phyloP scores from a whole-genome alignment of 257 asterid species.

The Jacaranda mimosifolia region DNA sequence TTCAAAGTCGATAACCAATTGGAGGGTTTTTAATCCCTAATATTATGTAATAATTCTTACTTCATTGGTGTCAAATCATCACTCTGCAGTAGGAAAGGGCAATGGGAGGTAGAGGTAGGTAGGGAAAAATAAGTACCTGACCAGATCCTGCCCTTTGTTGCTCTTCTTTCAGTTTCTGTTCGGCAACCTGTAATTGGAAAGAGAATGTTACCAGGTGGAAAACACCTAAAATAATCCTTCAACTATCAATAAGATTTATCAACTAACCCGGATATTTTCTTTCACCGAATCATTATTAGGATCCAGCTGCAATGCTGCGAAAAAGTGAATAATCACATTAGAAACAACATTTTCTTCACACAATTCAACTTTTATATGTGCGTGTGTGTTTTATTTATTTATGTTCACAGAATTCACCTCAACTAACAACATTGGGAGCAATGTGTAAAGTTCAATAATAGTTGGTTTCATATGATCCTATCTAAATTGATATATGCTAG shows the following conservation, averaged over 20 bases:
- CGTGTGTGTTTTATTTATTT: not conserved
- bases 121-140: constrained; percentile 53
- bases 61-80: not conserved
- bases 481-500: constrained; percentile 26
- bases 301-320: constrained; percentile 85
- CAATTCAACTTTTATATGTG: constrained; percentile 11
- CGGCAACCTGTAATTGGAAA: constrained; percentile 64
- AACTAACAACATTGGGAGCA: constrained; percentile 6
- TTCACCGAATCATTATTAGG: constrained; percentile 70
- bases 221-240: constrained; percentile 23
- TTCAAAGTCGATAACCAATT: not conserved
- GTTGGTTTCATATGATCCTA: not conserved
- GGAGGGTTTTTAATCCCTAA: no score
- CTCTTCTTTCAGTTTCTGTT: constrained; percentile 68
- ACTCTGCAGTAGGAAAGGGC: not conserved
- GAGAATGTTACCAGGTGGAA: constrained; percentile 25
- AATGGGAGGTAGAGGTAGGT: not conserved
- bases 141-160: constrained; percentile 59
- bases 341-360: constrained; percentile 24
- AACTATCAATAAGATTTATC: constrained; percentile 28
- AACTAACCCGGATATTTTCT: constrained; percentile 84
- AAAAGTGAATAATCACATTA: constrained; percentile 34
- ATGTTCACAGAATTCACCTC: constrained; percentile 24
- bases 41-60: no score
- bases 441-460: constrained; percentile 24